Evolutionary conservation across 352 stramenopile genomes (phyloP).

Genomic region (Elongisporangium prolatum): DNA sequence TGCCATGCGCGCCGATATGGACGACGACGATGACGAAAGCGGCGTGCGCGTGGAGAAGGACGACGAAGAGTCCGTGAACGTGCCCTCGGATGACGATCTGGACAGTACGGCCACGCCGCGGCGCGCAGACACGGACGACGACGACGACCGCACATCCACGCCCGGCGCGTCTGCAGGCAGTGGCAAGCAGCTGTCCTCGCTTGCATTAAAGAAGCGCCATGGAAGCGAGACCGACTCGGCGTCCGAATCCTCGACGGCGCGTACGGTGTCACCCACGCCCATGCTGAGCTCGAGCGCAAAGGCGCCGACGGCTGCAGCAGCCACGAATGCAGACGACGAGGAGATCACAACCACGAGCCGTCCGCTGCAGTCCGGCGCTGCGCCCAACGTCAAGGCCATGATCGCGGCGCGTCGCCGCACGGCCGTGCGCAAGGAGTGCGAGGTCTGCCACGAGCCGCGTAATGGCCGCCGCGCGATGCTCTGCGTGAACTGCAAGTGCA

Average conservation of each 20-base stretch:
- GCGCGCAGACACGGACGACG: constrained; percentile 47
- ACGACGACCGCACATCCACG: constrained; percentile 9
- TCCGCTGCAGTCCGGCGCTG: constrained; percentile 41
- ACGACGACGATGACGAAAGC: constrained; percentile 47
- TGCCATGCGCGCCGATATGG: constrained; percentile 11
- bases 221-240: constrained; percentile 29
- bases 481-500: constrained; percentile 73
- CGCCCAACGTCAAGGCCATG: constrained; percentile 60
- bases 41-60: constrained; percentile 68
- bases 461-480: constrained; percentile 76
- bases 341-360: constrained; percentile 17
- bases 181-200: background rate
- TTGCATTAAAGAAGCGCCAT: constrained; percentile 1
- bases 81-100: constrained; percentile 68
- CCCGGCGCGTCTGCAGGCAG: too few relatives aligned
- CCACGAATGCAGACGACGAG: constrained; percentile 11
- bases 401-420: constrained; percentile 66
- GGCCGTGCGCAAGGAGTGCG: constrained; percentile 61
- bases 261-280: constrained; percentile 16
- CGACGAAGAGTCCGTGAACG: constrained; percentile 72
- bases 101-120: constrained; percentile 56
- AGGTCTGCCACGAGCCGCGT: constrained; percentile 67
- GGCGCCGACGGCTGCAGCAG: constrained; percentile 4
- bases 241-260: constrained; percentile 17
- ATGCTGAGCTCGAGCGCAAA: constrained; percentile 7